phyloP scores from a whole-genome alignment of 163 green algal genomes.

The Volvox carteri region DNA sequence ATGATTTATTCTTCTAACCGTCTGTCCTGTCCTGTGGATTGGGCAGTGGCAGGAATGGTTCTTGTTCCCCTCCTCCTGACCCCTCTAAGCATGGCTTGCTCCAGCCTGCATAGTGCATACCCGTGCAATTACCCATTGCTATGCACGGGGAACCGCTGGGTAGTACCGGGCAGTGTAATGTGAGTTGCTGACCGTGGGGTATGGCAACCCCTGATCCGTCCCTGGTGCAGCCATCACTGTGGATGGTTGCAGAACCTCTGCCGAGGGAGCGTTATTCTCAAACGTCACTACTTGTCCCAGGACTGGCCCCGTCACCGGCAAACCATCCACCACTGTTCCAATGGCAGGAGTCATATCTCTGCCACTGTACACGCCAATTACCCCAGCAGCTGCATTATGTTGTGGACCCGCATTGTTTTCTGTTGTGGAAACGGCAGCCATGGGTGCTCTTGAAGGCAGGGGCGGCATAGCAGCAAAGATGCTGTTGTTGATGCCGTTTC shows the following conservation, averaged over 20 bases:
- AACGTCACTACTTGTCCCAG: not conserved
- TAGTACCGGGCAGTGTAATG: slow-evolving; percentile 40
- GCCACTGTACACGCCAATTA: not conserved
- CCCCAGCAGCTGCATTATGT: not conserved
- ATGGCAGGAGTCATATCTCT: not conserved
- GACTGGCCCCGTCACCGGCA: not conserved
- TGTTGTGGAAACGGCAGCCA: not conserved
- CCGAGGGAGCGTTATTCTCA: not conserved
- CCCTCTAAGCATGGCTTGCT: no score
- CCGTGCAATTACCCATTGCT: no score
- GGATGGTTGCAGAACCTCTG: no score
- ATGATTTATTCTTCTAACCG: no score
- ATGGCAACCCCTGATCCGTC: slow-evolving; percentile 8
- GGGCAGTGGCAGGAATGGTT: no score
- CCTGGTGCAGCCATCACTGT: no score
- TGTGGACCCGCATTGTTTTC: not conserved
- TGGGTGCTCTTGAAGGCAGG: not conserved
- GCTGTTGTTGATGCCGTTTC: not conserved
- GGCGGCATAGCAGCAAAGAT: not conserved
- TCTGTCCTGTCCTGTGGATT: no score
- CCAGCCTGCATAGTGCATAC: no score
- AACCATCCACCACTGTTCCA: not conserved
- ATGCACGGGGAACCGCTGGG: not conserved
- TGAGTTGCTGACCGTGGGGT: slow-evolving; percentile 7
- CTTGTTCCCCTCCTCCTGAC: no score